These are phyloP conservation scores for Cryptosporidium parvum DNA, from an alignment of 169 alveolate genomes.

Conservation along the genomic window DNA sequence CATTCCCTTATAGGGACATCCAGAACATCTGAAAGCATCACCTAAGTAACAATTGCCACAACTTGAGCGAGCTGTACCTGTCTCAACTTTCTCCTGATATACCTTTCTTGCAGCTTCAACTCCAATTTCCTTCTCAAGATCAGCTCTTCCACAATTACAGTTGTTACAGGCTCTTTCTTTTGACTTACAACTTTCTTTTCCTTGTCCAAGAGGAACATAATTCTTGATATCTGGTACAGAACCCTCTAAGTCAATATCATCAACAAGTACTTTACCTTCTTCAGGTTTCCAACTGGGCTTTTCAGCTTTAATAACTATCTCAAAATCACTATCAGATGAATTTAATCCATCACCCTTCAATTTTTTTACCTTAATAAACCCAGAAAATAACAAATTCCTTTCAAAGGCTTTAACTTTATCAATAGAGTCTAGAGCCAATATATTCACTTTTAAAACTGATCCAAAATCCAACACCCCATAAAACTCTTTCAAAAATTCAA, in stretches of 20 bases:
- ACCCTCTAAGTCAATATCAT: conserved; percentile 51
- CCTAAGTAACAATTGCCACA: conserved; percentile 94
- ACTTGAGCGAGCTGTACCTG: conserved; percentile 86
- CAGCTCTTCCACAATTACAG: conserved; percentile 95
- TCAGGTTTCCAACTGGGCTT: conserved; percentile 59
- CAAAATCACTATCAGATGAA: neutral
- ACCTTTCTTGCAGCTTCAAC: conserved; percentile 82
- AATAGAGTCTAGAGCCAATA: neutral
- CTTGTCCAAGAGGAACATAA: conserved; percentile 72
- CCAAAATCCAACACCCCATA: conserved; percentile 22
- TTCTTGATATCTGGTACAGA: conserved; percentile 44
- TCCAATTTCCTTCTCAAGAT: conserved; percentile 84
- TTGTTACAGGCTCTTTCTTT: conserved; percentile 94
- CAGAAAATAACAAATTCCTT: conserved; percentile 52
- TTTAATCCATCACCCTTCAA: neutral
- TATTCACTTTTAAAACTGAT: conserved; percentile 15
- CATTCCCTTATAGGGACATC: conserved; percentile 93
- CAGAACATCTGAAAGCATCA: conserved; percentile 95
- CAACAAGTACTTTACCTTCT: conserved; percentile 31
- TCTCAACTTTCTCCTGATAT: conserved; percentile 81
- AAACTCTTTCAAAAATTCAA: conserved; percentile 21
- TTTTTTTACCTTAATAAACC: conserved; percentile 48
- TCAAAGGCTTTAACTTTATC: neutral
- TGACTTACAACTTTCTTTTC: conserved; percentile 87
- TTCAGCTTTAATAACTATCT: conserved; percentile 4